phyloP scores from a whole-genome alignment of 805 yeast species.

The Spathaspora sp. region DNA sequence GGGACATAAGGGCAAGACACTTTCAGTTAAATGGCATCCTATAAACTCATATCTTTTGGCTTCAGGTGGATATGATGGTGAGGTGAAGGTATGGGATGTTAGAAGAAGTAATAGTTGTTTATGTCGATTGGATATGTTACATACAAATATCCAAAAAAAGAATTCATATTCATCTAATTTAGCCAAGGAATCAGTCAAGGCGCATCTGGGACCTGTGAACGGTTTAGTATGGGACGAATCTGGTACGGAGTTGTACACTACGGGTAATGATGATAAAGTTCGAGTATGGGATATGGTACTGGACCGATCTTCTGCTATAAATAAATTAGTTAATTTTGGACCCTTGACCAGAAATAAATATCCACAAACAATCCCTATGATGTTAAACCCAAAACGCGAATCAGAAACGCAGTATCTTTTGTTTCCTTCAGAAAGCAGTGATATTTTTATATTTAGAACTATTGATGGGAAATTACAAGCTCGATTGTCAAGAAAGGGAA shows the following conservation, averaged over 20 bases:
- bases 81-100: slow-evolving; percentile 81
- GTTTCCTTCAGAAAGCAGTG: slow-evolving; percentile 76
- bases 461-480: slow-evolving; percentile 61
- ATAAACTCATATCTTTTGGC: slow-evolving; percentile 56
- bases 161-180: slow-evolving; percentile 15
- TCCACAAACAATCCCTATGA: slow-evolving; percentile 46
- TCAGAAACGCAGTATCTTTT: slow-evolving; percentile 55
- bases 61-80: slow-evolving; percentile 80
- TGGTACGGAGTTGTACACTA: slow-evolving; percentile 60
- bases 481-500: slow-evolving; percentile 46
- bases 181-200: slow-evolving; percentile 41
- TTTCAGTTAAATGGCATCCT: slow-evolving; percentile 76
- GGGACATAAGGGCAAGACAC: slow-evolving; percentile 56
- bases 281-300: slow-evolving; percentile 69
- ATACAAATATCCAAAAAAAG: slow-evolving; percentile 25
- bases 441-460: slow-evolving; percentile 54
- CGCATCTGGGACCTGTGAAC: slow-evolving; percentile 77
- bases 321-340: slow-evolving; percentile 71
- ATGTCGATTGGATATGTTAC: slow-evolving; percentile 56
- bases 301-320: slow-evolving; percentile 40
- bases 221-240: slow-evolving; percentile 70
- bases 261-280: slow-evolving; percentile 79
- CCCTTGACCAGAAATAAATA: slow-evolving; percentile 68
- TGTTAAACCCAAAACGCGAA: slow-evolving; percentile 49
- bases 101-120: slow-evolving; percentile 64